Conservation (phyloP, 192 early-diverging fungal genomes). For the Mortierella claussenii region DNA sequence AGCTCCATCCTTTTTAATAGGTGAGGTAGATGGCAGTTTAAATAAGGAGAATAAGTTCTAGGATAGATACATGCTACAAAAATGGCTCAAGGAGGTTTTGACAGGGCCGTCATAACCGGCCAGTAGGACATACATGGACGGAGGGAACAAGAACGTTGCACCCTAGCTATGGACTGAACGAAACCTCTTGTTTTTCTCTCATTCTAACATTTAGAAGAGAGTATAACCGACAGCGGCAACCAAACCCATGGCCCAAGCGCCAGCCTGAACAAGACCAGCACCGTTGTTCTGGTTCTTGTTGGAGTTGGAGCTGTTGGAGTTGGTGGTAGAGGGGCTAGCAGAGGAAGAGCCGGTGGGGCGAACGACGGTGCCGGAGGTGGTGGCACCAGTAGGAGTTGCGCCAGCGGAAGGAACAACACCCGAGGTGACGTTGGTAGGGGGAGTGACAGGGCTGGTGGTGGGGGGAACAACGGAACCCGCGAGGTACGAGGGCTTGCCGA, state of each 20-base stretch:
- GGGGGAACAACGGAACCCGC: conserved; percentile 19
- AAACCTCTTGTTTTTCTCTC: not conserved
- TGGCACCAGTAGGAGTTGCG: not conserved
- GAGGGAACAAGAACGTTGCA: too few relatives aligned
- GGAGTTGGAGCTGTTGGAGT: too few relatives aligned
- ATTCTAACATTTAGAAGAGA: conserved; percentile 31
- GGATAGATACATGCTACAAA: too few relatives aligned
- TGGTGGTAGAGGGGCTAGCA: not conserved
- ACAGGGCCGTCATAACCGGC: not conserved
- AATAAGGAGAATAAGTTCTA: too few relatives aligned
- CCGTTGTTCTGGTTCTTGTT: conserved; percentile 8
- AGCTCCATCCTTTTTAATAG: too few relatives aligned
- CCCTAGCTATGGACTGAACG: too few relatives aligned
- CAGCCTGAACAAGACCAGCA: conserved; percentile 14
- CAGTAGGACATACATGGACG: not conserved
- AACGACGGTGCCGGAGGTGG: not conserved
- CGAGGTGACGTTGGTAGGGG: not conserved
- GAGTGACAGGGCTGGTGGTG: not conserved
- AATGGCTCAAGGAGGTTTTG: too few relatives aligned
- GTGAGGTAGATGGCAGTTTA: too few relatives aligned
- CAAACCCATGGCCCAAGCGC: conserved; percentile 49
- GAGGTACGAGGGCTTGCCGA: conserved; percentile 52
- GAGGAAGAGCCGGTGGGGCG: not conserved
- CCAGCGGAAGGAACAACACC: not conserved
- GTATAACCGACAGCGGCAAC: conserved; percentile 27